Evolutionary conservation across 257 asterid genomes (phyloP).

Genomic region (Linderniella brevidens): DNA sequence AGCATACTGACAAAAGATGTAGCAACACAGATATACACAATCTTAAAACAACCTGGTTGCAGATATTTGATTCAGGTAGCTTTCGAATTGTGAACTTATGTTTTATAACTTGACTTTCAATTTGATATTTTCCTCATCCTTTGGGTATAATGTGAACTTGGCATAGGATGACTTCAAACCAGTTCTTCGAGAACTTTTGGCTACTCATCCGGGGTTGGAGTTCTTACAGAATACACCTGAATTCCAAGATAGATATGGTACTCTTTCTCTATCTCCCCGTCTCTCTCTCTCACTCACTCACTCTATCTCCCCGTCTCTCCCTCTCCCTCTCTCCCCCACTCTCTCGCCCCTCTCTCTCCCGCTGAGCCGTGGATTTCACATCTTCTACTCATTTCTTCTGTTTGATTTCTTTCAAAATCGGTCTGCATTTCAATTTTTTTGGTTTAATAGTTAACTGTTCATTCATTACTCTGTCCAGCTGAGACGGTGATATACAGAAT

Average conservation of each 20-base stretch:
- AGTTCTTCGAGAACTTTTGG: slow-evolving; percentile 85
- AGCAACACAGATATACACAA: slow-evolving; percentile 43
- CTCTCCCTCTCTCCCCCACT: background rate
- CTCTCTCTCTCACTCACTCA: background rate
- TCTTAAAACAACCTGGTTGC: slow-evolving; percentile 61
- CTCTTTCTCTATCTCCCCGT: slow-evolving; percentile 3
- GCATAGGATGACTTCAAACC: slow-evolving; percentile 84
- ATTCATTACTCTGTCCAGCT: slow-evolving; percentile 60
- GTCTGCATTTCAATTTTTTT: background rate
- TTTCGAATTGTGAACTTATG: background rate
- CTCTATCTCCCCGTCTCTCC: background rate
- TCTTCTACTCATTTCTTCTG: background rate
- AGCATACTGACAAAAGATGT: slow-evolving; percentile 69
- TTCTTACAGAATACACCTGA: slow-evolving; percentile 98
- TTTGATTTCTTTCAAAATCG: background rate
- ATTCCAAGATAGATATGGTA: slow-evolving; percentile 99
- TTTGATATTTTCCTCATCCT: background rate
- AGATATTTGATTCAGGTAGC: slow-evolving; percentile 50
- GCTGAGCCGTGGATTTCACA: background rate
- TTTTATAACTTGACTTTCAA: background rate
- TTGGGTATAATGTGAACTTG: slow-evolving; percentile 7
- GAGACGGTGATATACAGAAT: slow-evolving; percentile 97
- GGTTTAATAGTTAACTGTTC: slow-evolving; percentile 15
- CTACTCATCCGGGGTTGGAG: slow-evolving; percentile 97
- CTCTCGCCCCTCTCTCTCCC: too few species aligned